Evolutionary conservation across 2,329 filamentous ascomycete genomes (phyloP).

Genomic region (Sclerotinia glacialis): DNA sequence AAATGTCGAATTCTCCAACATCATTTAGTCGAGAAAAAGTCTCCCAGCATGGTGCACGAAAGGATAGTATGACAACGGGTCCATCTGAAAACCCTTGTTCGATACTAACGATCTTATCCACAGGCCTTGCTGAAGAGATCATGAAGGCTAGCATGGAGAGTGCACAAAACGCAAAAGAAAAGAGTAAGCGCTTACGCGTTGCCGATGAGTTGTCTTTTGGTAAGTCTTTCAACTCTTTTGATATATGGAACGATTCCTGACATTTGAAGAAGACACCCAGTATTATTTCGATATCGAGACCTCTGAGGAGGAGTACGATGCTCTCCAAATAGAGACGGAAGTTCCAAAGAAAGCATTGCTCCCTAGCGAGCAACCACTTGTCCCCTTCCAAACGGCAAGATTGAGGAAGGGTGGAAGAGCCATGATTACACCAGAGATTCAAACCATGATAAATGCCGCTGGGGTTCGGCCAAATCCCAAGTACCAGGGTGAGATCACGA

Average conservation of each 20-base stretch:
- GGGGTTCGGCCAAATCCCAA: conserved; percentile 9
- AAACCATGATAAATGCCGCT: not conserved
- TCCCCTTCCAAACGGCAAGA: not conserved
- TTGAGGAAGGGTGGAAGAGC: conserved; percentile 1
- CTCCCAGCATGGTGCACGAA: not conserved
- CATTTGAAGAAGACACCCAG: not conserved
- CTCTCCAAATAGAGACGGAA: not conserved
- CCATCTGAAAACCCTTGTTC: not conserved
- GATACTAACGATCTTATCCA: not conserved
- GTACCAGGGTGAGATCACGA: conserved; percentile 15
- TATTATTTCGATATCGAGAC: not conserved
- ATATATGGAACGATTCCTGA: not conserved
- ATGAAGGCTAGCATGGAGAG: not conserved
- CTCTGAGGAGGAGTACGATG: not conserved
- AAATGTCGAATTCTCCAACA: not conserved
- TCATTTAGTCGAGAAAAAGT: not conserved
- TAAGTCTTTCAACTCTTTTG: not conserved
- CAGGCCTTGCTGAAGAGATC: conserved; percentile 1
- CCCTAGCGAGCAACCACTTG: conserved; percentile 1
- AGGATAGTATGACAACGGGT: not conserved
- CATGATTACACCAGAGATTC: conserved; percentile 2
- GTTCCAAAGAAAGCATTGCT: not conserved
- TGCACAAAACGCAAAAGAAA: not conserved
- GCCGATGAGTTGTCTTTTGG: not conserved
- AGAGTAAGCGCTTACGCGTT: not conserved